Conservation (phyloP, 129 eudicot genomes). For the Arctium lappa region DNA sequence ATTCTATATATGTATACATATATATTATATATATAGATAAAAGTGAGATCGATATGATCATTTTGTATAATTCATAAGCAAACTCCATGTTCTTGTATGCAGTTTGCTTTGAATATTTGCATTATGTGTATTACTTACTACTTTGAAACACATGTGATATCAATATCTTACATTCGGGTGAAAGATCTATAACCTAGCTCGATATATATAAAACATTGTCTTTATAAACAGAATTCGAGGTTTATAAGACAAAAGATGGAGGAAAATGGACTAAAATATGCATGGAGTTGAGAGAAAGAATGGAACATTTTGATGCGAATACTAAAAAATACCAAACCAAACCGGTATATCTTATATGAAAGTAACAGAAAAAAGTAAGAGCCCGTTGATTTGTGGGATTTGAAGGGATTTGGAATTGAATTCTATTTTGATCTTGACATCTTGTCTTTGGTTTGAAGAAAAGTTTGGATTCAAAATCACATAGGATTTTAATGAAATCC, state of each 20-base stretch:
- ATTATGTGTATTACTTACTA: conserved; percentile 10
- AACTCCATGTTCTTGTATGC: conserved; percentile 2
- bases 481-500: too few relatives aligned
- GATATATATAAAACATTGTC: background rate
- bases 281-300: background rate
- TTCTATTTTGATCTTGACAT: too few relatives aligned
- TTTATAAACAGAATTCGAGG: background rate
- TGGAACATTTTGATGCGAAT: too few relatives aligned
- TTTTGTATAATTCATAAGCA: conserved; percentile 34
- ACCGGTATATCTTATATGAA: background rate
- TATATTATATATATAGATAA: conserved; percentile 10
- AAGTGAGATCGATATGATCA: conserved; percentile 32
- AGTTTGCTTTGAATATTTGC: background rate
- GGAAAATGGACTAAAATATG: background rate
- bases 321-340: background rate
- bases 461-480: too few relatives aligned
- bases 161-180: background rate
- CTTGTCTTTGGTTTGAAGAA: too few relatives aligned
- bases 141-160: background rate
- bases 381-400: too few relatives aligned
- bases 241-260: background rate
- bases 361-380: too few relatives aligned
- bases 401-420: too few relatives aligned
- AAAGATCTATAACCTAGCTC: background rate
- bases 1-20: background rate